phyloP scores from a whole-genome alignment of 225 moss, liverwort and hornwort species.

The Anthoceros angustus region DNA sequence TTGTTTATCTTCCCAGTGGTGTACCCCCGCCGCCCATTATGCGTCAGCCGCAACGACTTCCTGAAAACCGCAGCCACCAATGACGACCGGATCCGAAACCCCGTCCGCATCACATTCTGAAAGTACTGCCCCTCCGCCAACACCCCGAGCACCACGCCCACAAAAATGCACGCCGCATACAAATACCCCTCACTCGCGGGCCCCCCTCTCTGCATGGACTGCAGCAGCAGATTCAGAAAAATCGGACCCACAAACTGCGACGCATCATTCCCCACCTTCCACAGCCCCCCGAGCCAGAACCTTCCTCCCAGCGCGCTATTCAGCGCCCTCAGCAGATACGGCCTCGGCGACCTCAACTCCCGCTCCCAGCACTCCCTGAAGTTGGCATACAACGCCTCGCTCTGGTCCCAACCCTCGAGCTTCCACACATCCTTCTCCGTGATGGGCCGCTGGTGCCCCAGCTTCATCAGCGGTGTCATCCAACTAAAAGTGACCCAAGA shows the following conservation, averaged over 20 bases:
- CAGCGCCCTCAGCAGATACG: constrained; percentile 50
- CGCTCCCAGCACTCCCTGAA: constrained; percentile 44
- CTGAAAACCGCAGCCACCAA: constrained; percentile 51
- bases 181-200: constrained; percentile 63
- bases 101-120: constrained; percentile 45
- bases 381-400: constrained; percentile 15
- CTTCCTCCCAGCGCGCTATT: constrained; percentile 43
- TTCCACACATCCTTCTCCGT: constrained; percentile 73
- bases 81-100: constrained; percentile 45
- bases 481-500: constrained; percentile 49
- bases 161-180: constrained; percentile 57
- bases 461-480: constrained; percentile 78
- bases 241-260: constrained; percentile 46
- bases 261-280: constrained; percentile 50
- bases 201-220: constrained; percentile 70
- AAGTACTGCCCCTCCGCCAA: constrained; percentile 45
- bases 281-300: constrained; percentile 53
- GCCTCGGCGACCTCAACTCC: constrained; percentile 40
- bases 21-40: constrained; percentile 40
- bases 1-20: constrained; percentile 61
- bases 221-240: constrained; percentile 37
- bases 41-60: constrained; percentile 44
- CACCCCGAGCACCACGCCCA: constrained; percentile 51
- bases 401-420: constrained; percentile 72
- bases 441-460: constrained; percentile 55